Evolutionary conservation across 352 stramenopile genomes (phyloP).

Genomic region (Phytopythium vexans): DNA sequence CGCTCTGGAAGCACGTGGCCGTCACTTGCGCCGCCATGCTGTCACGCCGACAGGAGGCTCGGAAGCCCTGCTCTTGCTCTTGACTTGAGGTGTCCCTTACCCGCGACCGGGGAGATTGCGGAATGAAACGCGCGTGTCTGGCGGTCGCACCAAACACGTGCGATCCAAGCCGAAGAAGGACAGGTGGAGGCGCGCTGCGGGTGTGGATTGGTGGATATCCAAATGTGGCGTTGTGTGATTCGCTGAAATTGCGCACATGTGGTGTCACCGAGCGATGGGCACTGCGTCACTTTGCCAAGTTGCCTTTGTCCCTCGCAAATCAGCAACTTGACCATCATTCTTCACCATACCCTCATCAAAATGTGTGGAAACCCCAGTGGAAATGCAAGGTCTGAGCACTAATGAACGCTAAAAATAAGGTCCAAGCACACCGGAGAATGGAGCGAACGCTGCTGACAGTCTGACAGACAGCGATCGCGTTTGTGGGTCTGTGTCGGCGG

Average conservation of each 20-base stretch:
- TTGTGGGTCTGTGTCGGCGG: no score
- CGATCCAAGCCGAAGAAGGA: background rate
- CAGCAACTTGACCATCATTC: conserved; percentile 1
- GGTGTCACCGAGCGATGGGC: background rate
- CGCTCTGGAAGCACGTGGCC: conserved; percentile 60
- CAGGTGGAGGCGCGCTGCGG: background rate
- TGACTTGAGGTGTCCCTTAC: background rate
- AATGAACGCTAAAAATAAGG: no score
- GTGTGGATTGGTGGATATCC: background rate
- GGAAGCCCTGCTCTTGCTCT: conserved; percentile 7
- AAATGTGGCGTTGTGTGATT: background rate
- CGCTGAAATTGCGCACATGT: conserved; percentile 1
- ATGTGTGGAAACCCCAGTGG: no score
- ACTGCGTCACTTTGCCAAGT: background rate
- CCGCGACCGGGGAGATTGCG: conserved; percentile 8
- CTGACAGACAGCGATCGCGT: no score
- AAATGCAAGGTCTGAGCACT: no score
- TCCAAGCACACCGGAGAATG: no score
- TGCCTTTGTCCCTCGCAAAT: background rate
- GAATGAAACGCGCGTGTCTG: background rate
- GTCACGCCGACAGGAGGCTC: background rate
- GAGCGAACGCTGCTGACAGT: no score
- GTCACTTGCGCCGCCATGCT: conserved; percentile 32
- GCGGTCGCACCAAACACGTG: background rate
- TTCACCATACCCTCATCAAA: no score